These are phyloP conservation scores for Hygrophila difformis DNA, from an alignment of 257 asterid genomes.

Conservation along the genomic window DNA sequence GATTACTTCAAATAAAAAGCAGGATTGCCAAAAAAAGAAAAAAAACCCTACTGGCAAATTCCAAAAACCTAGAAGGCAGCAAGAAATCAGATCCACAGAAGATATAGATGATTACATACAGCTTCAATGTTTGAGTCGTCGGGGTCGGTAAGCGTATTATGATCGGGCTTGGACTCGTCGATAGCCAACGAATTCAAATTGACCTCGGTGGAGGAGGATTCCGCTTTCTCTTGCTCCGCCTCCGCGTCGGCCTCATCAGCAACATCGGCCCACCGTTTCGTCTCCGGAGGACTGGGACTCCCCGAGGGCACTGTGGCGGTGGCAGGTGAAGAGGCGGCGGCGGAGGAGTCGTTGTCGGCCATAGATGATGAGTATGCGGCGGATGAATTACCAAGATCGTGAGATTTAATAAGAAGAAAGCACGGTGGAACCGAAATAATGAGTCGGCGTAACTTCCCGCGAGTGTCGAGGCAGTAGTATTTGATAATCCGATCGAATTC, in stretches of 20 bases:
- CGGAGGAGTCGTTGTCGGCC: neutral
- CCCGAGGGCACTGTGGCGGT: neutral
- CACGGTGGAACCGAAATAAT: too few species aligned
- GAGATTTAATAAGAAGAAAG: too few species aligned
- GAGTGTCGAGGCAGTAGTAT: too few species aligned
- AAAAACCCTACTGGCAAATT: neutral
- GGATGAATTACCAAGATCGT: too few species aligned
- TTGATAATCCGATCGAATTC: too few species aligned
- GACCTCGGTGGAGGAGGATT: conserved; percentile 1
- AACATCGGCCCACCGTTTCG: conserved; percentile 52
- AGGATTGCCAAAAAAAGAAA: too few species aligned
- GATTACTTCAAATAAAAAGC: too few species aligned
- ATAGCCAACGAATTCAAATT: conserved; percentile 18
- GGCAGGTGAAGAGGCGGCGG: neutral
- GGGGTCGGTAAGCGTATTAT: conserved; percentile 35
- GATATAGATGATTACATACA: conserved; percentile 22
- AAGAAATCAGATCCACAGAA: neutral
- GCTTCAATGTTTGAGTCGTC: conserved; percentile 48
- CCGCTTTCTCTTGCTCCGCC: conserved; percentile 12
- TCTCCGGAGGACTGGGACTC: conserved; percentile 1
- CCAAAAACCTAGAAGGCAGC: neutral
- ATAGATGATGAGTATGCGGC: too few species aligned
- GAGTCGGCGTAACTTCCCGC: too few species aligned
- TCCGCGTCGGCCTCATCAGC: conserved; percentile 32
- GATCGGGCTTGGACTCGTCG: conserved; percentile 26